Evolutionary conservation across 2,329 filamentous ascomycete genomes (phyloP).

Genomic region (Verticillium nonalfalfae): DNA sequence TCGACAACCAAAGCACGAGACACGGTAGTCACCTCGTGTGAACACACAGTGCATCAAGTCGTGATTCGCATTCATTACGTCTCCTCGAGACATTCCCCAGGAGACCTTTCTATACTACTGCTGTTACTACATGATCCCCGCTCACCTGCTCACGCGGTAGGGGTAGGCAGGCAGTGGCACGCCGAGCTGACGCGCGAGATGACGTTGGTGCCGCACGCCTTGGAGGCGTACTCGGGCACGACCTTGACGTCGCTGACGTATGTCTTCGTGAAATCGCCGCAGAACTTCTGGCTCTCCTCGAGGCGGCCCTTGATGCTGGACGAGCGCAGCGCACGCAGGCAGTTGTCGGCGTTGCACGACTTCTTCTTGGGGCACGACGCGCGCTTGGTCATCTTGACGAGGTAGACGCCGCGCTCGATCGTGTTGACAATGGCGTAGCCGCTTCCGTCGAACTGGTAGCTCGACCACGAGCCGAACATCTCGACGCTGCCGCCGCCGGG

Average conservation of each 20-base stretch:
- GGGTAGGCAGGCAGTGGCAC: slow-evolving; percentile 10
- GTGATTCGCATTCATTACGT: not conserved
- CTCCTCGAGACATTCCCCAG: not conserved
- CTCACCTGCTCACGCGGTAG: not conserved
- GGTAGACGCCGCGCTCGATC: slow-evolving; percentile 9
- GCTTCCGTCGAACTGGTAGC: slow-evolving; percentile 5
- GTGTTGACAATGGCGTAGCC: slow-evolving; percentile 10
- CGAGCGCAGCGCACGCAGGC: slow-evolving; percentile 8
- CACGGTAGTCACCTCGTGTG: no score
- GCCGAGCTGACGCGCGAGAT: slow-evolving; percentile 9
- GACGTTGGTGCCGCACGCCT: slow-evolving; percentile 5
- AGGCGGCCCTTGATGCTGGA: slow-evolving; percentile 5
- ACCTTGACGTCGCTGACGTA: slow-evolving; percentile 1
- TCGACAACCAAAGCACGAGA: no score
- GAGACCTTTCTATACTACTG: not conserved
- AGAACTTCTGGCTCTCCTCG: slow-evolving; percentile 9
- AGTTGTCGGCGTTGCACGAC: slow-evolving; percentile 10
- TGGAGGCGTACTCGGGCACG: slow-evolving; percentile 4
- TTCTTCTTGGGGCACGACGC: slow-evolving; percentile 6
- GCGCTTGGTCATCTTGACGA: slow-evolving; percentile 8
- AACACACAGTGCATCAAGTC: not conserved
- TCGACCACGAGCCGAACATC: slow-evolving; percentile 6
- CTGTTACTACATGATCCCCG: not conserved
- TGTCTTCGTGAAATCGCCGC: slow-evolving; percentile 2
- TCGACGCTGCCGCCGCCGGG: slow-evolving; percentile 8